Evolutionary conservation across 2,329 filamentous ascomycete genomes (phyloP), one percentile per base, ranked within the genome.

Genomic region (Cladorrhinum sp.): DNA sequence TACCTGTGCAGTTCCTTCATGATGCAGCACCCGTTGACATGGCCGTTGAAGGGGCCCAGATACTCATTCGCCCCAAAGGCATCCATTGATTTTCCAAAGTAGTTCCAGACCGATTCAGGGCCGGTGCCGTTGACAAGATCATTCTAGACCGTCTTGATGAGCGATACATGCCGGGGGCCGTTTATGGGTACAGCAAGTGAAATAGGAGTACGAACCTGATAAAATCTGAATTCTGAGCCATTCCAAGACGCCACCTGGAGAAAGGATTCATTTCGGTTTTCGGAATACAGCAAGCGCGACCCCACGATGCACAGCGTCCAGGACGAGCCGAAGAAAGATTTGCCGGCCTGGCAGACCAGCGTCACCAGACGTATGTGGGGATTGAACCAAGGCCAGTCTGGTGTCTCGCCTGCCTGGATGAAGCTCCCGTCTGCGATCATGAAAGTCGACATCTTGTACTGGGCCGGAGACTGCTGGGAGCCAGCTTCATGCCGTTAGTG

Each of bases 1-100:
- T n/a, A n/a, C n/a, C n/a, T 38, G 41, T 50, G 54, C 4, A 57
- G 54, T 23, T 57, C 54, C 18, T 57, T 57, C 54, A 57, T 57
- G 23, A 57, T 50, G 41, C 32, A n/a, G 5, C 38, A 2, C 23
- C 54, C 54, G 36, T 57, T 57, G 2, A 57, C 54, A 49, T 57
- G 54, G 54, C 54, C 54, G 25, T 57, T 57, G 41, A 57, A 57
- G 12, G 54, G 54, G 8, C 54, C 54, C 5, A 57, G 41, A 24
- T 57, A 57, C 2, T 20, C 54, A 27, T 32, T 57, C 9, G 3
- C 3, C 12, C 54, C 54, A 36, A 57, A 57, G 9, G 54, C 54
- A 9, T 57, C 54, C 7, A 25, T 20, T n/a, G 54, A 25, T 18
- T 48, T 50, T 10, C 54, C 54, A 50, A 57, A 57, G 41, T 25